Evolutionary conservation across 352 stramenopile genomes (phyloP).

Genomic region (Plasmopara viticola): DNA sequence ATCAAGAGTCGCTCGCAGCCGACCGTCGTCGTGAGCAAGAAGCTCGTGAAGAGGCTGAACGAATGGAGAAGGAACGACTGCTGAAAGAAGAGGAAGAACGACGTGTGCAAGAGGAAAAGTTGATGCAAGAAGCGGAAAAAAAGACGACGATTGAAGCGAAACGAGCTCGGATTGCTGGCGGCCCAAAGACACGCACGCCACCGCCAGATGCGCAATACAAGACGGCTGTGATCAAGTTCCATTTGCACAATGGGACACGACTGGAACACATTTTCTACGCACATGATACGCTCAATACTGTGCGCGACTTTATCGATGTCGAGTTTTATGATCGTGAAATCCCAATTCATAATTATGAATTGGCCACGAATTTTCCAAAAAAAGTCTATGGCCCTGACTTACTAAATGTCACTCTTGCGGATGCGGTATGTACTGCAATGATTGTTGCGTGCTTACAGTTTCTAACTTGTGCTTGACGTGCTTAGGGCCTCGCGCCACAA

Average conservation of each 20-base stretch:
- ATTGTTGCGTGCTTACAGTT: not conserved
- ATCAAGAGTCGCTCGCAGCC: constrained; percentile 86
- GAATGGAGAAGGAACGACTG: constrained; percentile 33
- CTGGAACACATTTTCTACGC: constrained; percentile 79
- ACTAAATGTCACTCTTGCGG: constrained; percentile 51
- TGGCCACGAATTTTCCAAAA: constrained; percentile 84
- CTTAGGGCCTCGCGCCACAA: constrained; percentile 63
- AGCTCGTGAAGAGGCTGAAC: constrained; percentile 38
- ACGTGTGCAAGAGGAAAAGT: constrained; percentile 23
- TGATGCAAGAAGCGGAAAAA: constrained; percentile 27
- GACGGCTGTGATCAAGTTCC: constrained; percentile 72
- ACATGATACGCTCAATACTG: constrained; percentile 66
- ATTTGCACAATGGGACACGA: constrained; percentile 70
- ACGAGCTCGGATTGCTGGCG: constrained; percentile 34
- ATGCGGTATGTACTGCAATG: constrained; percentile 42
- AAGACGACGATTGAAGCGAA: constrained; percentile 54
- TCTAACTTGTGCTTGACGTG: not conserved
- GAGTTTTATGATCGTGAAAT: constrained; percentile 75
- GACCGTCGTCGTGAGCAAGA: constrained; percentile 81
- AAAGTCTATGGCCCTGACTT: constrained; percentile 61
- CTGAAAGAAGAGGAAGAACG: constrained; percentile 35
- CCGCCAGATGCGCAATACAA: constrained; percentile 52
- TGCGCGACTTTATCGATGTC: constrained; percentile 79
- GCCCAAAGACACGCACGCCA: constrained; percentile 41
- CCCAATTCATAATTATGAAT: constrained; percentile 69